Evolutionary conservation across 2,329 filamentous ascomycete species (phyloP).

Genomic region (Ophiostoma piceae): DNA sequence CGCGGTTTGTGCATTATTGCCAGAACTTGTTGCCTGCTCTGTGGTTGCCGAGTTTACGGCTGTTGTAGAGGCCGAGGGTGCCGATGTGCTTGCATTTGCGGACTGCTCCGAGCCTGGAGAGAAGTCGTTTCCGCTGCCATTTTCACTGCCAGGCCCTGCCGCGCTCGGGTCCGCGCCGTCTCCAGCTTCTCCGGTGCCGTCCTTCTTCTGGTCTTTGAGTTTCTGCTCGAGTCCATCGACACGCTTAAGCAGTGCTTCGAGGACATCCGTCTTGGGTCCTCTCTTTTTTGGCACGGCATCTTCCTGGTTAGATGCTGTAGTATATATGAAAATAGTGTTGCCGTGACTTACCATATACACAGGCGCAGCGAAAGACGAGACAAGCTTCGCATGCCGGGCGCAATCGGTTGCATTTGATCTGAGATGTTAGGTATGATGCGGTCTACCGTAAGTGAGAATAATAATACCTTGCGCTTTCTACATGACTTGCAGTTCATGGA

Average conservation of each 20-base stretch:
- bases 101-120: slow-evolving; percentile 15
- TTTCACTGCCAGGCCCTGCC: slow-evolving; percentile 25
- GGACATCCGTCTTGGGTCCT: slow-evolving; percentile 82
- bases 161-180: slow-evolving; percentile 27
- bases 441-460: not conserved
- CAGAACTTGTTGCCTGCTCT: not conserved
- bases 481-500: slow-evolving; percentile 96
- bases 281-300: slow-evolving; percentile 87
- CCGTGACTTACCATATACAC: slow-evolving; percentile 67
- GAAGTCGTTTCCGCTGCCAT: slow-evolving; percentile 26
- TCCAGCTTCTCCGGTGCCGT: slow-evolving; percentile 29
- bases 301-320: slow-evolving; percentile 34
- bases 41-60: not conserved
- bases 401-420: slow-evolving; percentile 90
- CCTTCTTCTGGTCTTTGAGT: slow-evolving; percentile 60
- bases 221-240: slow-evolving; percentile 80
- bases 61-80: not conserved
- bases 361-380: slow-evolving; percentile 81
- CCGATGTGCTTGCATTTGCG: not conserved
- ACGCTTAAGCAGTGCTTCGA: slow-evolving; percentile 76
- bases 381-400: slow-evolving; percentile 83
- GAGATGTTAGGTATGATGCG: slow-evolving; percentile 19
- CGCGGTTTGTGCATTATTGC: not conserved
- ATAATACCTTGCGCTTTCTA: slow-evolving; percentile 74
- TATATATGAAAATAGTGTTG: not conserved